A percentile compares a stretch with the other conserved stretches of the same genome.
Evolutionary conservation across 345 rosid genomes (phyloP).

Genomic region (Salix dunnii): DNA sequence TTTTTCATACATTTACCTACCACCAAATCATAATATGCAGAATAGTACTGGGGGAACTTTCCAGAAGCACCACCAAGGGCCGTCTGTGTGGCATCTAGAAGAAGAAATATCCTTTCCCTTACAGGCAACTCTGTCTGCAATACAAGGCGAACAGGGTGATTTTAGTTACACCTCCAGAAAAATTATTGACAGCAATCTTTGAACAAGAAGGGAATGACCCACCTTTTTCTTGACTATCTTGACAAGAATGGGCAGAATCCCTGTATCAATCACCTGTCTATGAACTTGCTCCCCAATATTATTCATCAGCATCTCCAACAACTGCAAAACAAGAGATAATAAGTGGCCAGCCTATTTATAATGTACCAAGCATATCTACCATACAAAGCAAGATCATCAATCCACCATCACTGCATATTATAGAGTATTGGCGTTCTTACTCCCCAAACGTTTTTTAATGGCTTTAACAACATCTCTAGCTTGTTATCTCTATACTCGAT

Average conservation of each 20-base stretch:
- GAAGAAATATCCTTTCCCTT: slow-evolving; percentile 86
- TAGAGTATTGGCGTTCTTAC: slow-evolving; percentile 59
- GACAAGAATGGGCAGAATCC: slow-evolving; percentile 72
- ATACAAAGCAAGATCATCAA: slow-evolving; percentile 6
- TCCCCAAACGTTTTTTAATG: slow-evolving; percentile 81
- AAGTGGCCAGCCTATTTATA: background rate
- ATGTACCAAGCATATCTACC: background rate
- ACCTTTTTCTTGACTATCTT: slow-evolving; percentile 98
- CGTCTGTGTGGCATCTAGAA: slow-evolving; percentile 94
- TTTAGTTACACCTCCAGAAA: slow-evolving; percentile 11
- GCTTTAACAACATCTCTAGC: slow-evolving; percentile 81
- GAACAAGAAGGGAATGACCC: background rate
- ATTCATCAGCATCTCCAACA: slow-evolving; percentile 96
- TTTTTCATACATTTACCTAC: slow-evolving; percentile 45
- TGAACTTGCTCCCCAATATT: slow-evolving; percentile 78
- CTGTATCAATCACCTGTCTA: slow-evolving; percentile 69
- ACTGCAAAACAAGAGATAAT: slow-evolving; percentile 37
- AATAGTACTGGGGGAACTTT: slow-evolving; percentile 80
- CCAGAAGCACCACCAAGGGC: slow-evolving; percentile 89
- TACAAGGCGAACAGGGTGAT: slow-evolving; percentile 5
- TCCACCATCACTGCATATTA: slow-evolving; percentile 78
- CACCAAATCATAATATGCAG: slow-evolving; percentile 85
- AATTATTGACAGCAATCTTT: slow-evolving; percentile 21
- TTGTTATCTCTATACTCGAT: too few species aligned
- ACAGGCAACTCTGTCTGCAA: slow-evolving; percentile 77